Conservation (phyloP, 495 filamentous ascomycete species). For the Alectoria sarmentosa region DNA sequence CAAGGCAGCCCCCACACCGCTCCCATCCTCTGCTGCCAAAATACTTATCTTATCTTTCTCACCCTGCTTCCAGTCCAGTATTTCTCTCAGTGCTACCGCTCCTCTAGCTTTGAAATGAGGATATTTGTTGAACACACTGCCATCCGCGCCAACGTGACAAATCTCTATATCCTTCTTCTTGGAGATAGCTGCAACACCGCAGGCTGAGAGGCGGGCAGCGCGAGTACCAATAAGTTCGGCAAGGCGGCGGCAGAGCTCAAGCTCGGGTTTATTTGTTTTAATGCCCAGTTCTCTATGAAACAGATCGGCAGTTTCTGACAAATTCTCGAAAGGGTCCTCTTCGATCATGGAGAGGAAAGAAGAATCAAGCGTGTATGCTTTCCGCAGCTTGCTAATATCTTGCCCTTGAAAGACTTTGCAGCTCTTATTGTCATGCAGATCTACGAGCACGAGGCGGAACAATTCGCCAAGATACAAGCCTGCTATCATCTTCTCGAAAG, state of each 20-base stretch:
- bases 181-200: constrained; percentile 90
- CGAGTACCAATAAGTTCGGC: constrained; percentile 93
- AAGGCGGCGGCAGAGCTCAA: constrained; percentile 78
- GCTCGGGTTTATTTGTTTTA: constrained; percentile 59
- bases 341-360: constrained; percentile 96
- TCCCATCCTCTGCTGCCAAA: constrained; percentile 84
- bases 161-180: constrained; percentile 84
- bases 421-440: constrained; percentile 70
- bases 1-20: constrained; percentile 89
- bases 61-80: constrained; percentile 77
- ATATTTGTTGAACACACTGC: constrained; percentile 97
- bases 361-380: constrained; percentile 79
- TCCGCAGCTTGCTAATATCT: constrained; percentile 68
- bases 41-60: constrained; percentile 82
- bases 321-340: constrained; percentile 90
- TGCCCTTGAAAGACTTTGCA: constrained; percentile 77
- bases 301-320: constrained; percentile 74
- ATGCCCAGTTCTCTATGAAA: constrained; percentile 70
- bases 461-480: constrained; percentile 93
- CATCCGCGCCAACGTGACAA: constrained; percentile 93
- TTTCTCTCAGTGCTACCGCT: constrained; percentile 82
- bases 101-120: constrained; percentile 92
- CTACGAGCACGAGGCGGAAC: constrained; percentile 82
- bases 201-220: constrained; percentile 84
- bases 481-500: constrained; percentile 98